Evolutionary conservation across 2,329 filamentous ascomycete species (phyloP).

Genomic region (Pleomassaria siparia): DNA sequence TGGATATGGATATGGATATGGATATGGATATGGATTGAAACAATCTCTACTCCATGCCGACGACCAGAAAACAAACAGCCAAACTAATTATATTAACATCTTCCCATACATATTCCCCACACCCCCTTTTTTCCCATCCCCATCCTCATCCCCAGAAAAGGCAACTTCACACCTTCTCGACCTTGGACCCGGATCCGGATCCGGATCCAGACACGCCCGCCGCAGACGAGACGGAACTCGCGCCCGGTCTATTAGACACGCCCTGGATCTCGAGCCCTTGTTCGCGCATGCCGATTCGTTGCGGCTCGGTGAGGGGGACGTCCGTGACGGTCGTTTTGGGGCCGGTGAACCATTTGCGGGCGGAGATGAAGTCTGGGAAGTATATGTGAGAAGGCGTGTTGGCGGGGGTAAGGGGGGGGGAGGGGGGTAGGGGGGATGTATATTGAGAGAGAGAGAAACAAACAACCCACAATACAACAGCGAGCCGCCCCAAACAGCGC

Average conservation of each 20-base stretch:
- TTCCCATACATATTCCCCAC: too few relatives aligned
- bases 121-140: background rate
- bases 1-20: too few relatives aligned
- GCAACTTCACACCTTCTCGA: background rate
- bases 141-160: background rate
- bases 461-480: conserved; percentile 47
- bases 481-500: conserved; percentile 59
- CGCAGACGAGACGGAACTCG: background rate
- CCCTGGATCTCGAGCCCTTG: conserved; percentile 22
- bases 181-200: background rate
- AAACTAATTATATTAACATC: too few relatives aligned
- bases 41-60: too few relatives aligned
- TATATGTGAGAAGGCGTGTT: background rate
- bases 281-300: conserved; percentile 15
- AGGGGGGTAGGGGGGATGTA: background rate
- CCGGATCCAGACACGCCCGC: too few relatives aligned
- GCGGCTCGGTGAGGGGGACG: conserved; percentile 17
- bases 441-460: background rate
- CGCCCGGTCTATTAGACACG: background rate
- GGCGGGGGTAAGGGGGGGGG: background rate
- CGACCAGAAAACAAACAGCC: too few relatives aligned
- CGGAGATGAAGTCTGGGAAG: conserved; percentile 45
- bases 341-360: conserved; percentile 62
- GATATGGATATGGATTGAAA: too few relatives aligned
- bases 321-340: conserved; percentile 58